Base-by-base conservation (phyloP, 2,329 filamentous ascomycete genomes). In the Fusarium concolor region DNA sequence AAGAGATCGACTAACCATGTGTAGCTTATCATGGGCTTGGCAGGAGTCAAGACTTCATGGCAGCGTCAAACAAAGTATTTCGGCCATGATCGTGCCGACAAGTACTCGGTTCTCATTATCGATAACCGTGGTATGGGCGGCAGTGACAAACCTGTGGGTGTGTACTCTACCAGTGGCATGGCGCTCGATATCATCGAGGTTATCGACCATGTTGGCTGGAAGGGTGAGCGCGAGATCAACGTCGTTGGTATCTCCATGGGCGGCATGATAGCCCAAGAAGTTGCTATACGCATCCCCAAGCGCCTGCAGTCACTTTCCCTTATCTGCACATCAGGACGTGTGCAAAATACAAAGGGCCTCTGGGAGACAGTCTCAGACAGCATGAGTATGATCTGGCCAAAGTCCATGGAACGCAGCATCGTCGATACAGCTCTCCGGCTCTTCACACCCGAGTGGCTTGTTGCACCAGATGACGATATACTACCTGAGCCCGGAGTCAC, bases 221-320 rank as follows among this genome's bases (percentile, higher is more conserved):
- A 76, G 10, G 76, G 60, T 46, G 78, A 54, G 67, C 84, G 75
- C 71, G 83, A 72, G 80, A 84, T 82, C 76, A 89, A 97, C 80
- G 77, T 96, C 52, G 83, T 92, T 33, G 94, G 93, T 56, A 89
- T 95, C 68, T 93, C 90, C 61, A 92, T 97, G 86, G 93, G 93
- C 67, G 93, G 94, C 74, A 97, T 97, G 94, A 95, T 97, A 72
- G 88, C 92, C 4, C 94, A 97, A 79, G 94, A 97, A 80, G 75
- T 97, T 6, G 88, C 85, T 22, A 82, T 79, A 69, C 77, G 83
- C n/a, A 79, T 82, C 29, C 87, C 88, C 0, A 65, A 79, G 14
- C 81, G 86, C 45, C 76, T 92, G 53, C 79, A 81, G 24, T 87
- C 84, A 17, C 79, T 92, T 18, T 84, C 80, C 33, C 83, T 92